A percentile compares a stretch with the other conserved stretches of the same genome.
Conservation (phyloP, 495 filamentous ascomycete species). For the Corynascus novoguineensis region DNA sequence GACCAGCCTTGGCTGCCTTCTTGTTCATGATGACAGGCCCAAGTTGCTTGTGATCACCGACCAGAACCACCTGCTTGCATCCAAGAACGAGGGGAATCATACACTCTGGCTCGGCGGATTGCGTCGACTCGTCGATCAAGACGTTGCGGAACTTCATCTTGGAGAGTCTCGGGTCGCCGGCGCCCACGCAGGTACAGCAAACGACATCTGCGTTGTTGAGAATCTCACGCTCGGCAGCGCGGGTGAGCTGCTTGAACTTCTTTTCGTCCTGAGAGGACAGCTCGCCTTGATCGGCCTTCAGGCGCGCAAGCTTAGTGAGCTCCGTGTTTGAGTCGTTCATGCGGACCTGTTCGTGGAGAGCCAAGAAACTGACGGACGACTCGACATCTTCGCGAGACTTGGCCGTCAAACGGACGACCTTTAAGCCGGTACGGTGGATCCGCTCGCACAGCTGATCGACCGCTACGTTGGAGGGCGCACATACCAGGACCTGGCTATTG, state of each 20-base stretch:
- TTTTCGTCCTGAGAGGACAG: slow-evolving; percentile 96
- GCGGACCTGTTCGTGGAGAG: slow-evolving; percentile 92
- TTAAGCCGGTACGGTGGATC: slow-evolving; percentile 89
- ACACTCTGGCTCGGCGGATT: slow-evolving; percentile 98
- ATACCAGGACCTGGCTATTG: slow-evolving; percentile 90
- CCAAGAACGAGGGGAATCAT: slow-evolving; percentile 98
- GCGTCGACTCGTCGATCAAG: slow-evolving; percentile 95
- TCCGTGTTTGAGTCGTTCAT: slow-evolving; percentile 96
- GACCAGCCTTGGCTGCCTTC: slow-evolving; percentile 94
- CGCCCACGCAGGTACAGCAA: slow-evolving; percentile 98
- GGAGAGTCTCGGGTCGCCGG: slow-evolving; percentile 87
- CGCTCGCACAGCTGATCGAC: slow-evolving; percentile 98
- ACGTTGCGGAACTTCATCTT: slow-evolving; percentile 98
- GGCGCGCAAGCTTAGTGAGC: slow-evolving; percentile 79
- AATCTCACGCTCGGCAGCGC: slow-evolving; percentile 91
- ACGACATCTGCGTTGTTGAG: slow-evolving; percentile 95
- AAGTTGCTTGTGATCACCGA: slow-evolving; percentile 97
- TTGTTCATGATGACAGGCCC: slow-evolving; percentile 99
- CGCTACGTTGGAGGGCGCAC: slow-evolving; percentile 96
- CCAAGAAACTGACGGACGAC: slow-evolving; percentile 89
- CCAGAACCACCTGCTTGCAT: slow-evolving; percentile 96
- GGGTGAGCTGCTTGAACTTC: slow-evolving; percentile 91
- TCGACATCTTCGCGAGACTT: slow-evolving; percentile 99
- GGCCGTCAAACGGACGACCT: slow-evolving; percentile 95
- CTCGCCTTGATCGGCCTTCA: slow-evolving; percentile 89